Percentiles rank a stretch among this genome's conserved stretches.
These are phyloP conservation scores for Paraphoma chrysanthemicola DNA, from an alignment of 2,329 filamentous ascomycete genomes.

Conservation along the genomic window DNA sequence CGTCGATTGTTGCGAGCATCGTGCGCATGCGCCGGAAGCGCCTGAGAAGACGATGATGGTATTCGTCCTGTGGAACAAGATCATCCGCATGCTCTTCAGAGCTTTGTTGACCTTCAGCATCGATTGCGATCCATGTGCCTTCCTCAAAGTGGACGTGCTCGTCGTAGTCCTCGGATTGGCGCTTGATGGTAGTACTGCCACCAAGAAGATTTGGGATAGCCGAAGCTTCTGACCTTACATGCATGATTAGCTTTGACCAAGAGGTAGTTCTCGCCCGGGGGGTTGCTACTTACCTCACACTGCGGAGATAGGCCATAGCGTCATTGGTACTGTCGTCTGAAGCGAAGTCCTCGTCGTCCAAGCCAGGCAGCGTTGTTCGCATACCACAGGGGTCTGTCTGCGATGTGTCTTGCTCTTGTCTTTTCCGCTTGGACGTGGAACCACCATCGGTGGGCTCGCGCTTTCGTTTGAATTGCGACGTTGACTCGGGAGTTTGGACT, in stretches of 20 bases:
- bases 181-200: constrained; percentile 45
- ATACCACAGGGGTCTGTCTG: constrained; percentile 22
- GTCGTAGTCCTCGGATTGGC: constrained; percentile 9
- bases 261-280: background rate
- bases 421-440: constrained; percentile 23
- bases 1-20: constrained; percentile 63
- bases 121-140: constrained; percentile 74
- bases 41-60: constrained; percentile 69
- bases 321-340: constrained; percentile 37
- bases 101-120: constrained; percentile 6
- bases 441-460: constrained; percentile 18
- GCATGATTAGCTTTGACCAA: constrained; percentile 16
- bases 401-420: constrained; percentile 6
- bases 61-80: constrained; percentile 64
- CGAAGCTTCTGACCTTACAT: constrained; percentile 73
- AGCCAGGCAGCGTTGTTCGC: constrained; percentile 38
- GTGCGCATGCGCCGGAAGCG: constrained; percentile 72
- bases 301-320: constrained; percentile 44
- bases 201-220: constrained; percentile 75
- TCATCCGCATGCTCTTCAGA: constrained; percentile 4
- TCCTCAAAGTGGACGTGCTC: constrained; percentile 72
- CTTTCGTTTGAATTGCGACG: constrained; percentile 29
- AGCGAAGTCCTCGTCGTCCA: constrained; percentile 32
- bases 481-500: background rate
- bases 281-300: constrained; percentile 36